A percentile compares a stretch with the other conserved stretches of the same genome.
Conservation (phyloP, 208 protist species). For the Strigomonas culicis region DNA sequence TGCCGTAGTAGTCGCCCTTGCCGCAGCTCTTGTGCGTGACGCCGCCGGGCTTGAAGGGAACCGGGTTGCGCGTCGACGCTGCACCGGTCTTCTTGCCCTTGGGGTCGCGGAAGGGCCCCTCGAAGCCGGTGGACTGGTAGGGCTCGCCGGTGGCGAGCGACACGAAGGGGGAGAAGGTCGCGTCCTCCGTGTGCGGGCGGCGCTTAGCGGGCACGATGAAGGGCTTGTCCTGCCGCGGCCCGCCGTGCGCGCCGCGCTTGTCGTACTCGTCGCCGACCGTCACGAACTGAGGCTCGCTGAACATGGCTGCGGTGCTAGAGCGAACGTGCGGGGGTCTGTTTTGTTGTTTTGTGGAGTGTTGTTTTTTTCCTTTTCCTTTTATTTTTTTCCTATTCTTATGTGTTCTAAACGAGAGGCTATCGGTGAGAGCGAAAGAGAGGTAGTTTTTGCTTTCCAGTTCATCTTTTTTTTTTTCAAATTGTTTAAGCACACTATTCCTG, state of each 20-base stretch:
- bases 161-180: slow-evolving; percentile 63
- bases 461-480: neutral
- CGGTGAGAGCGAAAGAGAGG: neutral
- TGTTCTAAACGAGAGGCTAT: neutral
- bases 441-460: neutral
- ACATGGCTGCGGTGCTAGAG: slow-evolving; percentile 29
- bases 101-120: slow-evolving; percentile 41
- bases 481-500: neutral
- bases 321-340: neutral
- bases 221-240: slow-evolving; percentile 18
- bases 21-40: slow-evolving; percentile 70
- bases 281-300: slow-evolving; percentile 76
- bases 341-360: slow-evolving; percentile 7
- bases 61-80: slow-evolving; percentile 11
- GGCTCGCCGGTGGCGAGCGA: slow-evolving; percentile 74
- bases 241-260: slow-evolving; percentile 33
- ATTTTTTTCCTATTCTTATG: neutral
- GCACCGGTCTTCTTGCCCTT: slow-evolving; percentile 8
- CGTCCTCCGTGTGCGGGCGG: slow-evolving; percentile 69
- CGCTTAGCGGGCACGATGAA: slow-evolving; percentile 76
- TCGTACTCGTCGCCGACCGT: slow-evolving; percentile 90
- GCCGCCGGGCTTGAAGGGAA: slow-evolving; percentile 61
- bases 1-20: slow-evolving; percentile 88
- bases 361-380: neutral
- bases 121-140: slow-evolving; percentile 46